Percentiles rank a stretch among this genome's conserved stretches.
Evolutionary conservation across 805 yeast species (phyloP).

Genomic region (Myxozyma monticola): DNA sequence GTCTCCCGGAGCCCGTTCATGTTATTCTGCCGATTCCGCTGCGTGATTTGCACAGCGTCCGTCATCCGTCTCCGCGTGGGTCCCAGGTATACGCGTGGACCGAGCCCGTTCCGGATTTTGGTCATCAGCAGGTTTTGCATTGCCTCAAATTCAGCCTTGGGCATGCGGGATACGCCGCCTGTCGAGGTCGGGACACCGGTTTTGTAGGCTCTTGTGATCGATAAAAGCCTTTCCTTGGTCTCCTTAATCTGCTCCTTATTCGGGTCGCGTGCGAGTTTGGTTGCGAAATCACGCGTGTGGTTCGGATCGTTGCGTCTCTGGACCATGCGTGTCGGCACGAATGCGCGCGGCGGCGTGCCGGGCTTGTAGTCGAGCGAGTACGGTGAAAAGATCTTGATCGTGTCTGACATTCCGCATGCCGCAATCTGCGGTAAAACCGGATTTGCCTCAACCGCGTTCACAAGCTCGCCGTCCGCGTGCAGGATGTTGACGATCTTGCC

Average conservation of each 20-base stretch:
- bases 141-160: no score
- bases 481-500: slow-evolving; percentile 22
- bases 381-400: slow-evolving; percentile 29
- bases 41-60: background rate
- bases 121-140: no score
- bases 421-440: slow-evolving; percentile 30
- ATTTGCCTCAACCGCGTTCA: slow-evolving; percentile 28
- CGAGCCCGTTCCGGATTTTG: no score
- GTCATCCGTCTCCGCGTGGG: background rate
- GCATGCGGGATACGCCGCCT: no score
- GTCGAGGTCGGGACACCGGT: no score
- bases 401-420: slow-evolving; percentile 29
- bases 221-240: background rate
- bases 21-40: background rate
- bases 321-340: background rate
- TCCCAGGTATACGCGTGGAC: no score
- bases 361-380: slow-evolving; percentile 20
- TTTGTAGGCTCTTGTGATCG: background rate
- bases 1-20: background rate
- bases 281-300: background rate
- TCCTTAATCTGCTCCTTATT: background rate
- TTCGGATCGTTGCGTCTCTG: background rate
- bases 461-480: slow-evolving; percentile 24
- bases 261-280: background rate
- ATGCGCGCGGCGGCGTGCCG: no score